These are phyloP conservation scores for Cercospora zeina DNA, from an alignment of 2,329 filamentous ascomycete genomes.

Conservation along the genomic window DNA sequence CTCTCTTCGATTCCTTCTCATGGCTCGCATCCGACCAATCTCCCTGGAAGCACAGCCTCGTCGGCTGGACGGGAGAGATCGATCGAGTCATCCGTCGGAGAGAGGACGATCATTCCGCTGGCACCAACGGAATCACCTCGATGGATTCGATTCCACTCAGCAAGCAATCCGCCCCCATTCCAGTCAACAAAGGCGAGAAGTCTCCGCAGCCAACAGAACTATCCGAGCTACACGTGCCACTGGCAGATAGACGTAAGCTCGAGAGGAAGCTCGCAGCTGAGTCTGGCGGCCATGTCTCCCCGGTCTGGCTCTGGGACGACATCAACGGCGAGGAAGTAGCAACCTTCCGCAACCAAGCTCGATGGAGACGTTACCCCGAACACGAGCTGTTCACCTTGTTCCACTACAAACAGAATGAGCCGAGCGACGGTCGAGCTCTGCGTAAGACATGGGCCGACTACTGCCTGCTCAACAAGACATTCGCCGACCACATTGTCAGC, in stretches of 20 bases:
- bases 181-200: slow-evolving; percentile 61
- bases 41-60: slow-evolving; percentile 87
- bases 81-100: slow-evolving; percentile 38
- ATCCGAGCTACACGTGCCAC: slow-evolving; percentile 70
- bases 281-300: slow-evolving; percentile 74
- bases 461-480: slow-evolving; percentile 86
- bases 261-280: slow-evolving; percentile 73
- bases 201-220: slow-evolving; percentile 43
- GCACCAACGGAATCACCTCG: slow-evolving; percentile 30
- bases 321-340: slow-evolving; percentile 66
- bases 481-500: slow-evolving; percentile 84
- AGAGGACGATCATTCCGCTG: slow-evolving; percentile 26
- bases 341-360: slow-evolving; percentile 73
- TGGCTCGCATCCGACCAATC: slow-evolving; percentile 81
- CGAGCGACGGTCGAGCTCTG: slow-evolving; percentile 78
- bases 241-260: slow-evolving; percentile 68
- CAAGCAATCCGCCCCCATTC: slow-evolving; percentile 76
- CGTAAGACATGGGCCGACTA: slow-evolving; percentile 89
- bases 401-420: slow-evolving; percentile 94
- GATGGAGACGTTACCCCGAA: slow-evolving; percentile 90
- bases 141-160: slow-evolving; percentile 59
- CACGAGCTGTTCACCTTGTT: slow-evolving; percentile 89
- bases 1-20: slow-evolving; percentile 86
- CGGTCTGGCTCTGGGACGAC: slow-evolving; percentile 86
- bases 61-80: slow-evolving; percentile 89